Percentiles rank a stretch among this genome's conserved stretches.
Conservation (phyloP, 176 grass and related monocot species). For the Typha latifolia region DNA sequence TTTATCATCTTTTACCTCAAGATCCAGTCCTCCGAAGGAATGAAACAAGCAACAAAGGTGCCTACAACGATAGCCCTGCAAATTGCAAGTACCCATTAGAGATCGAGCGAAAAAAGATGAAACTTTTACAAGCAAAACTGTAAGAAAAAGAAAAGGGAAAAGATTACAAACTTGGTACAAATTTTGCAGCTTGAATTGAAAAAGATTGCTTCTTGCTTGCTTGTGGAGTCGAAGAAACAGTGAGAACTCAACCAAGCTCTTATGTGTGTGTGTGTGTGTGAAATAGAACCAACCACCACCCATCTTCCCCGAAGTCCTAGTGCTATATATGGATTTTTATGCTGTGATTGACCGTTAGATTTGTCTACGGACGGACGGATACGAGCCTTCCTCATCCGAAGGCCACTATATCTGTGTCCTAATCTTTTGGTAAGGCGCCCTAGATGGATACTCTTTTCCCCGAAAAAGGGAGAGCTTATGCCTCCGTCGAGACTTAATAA, state of each 20-base stretch:
- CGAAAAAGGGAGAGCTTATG: no score
- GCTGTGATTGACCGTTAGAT: not conserved
- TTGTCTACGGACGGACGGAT: not conserved
- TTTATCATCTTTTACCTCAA: not conserved
- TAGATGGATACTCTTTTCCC: no score
- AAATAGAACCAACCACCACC: not conserved
- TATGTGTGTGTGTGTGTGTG: not conserved
- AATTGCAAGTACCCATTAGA: not conserved
- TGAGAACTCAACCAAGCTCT: no score
- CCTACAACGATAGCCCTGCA: not conserved
- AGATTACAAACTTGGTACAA: not conserved
- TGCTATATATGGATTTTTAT: not conserved
- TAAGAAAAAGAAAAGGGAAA: not conserved
- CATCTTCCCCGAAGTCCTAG: not conserved
- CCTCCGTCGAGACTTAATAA: not conserved
- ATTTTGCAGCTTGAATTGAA: not conserved
- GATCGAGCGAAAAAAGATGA: not conserved
- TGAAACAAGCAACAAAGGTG: not conserved
- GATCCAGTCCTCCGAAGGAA: not conserved
- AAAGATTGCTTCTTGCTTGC: not conserved
- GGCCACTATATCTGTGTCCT: not conserved
- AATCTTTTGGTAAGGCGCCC: slow-evolving; percentile 3
- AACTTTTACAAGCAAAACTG: not conserved
- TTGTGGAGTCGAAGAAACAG: not conserved
- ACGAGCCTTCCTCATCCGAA: no score